phyloP scores from a whole-genome alignment of 306 rosid genomes.

The Prunus campanulata region DNA sequence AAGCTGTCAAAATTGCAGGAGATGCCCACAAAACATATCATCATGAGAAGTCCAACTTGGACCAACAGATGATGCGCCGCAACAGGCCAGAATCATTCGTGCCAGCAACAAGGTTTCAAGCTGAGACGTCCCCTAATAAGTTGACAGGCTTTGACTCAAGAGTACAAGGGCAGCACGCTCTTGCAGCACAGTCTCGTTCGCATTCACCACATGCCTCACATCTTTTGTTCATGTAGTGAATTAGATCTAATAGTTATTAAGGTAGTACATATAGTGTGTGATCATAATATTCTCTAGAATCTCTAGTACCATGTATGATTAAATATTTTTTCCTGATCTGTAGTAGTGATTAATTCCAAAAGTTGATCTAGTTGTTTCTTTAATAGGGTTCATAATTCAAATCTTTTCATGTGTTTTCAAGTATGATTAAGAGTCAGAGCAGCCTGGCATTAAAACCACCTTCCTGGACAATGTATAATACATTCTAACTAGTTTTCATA shows the following conservation, averaged over 20 bases:
- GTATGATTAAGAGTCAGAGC: background rate
- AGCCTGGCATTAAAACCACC: too few species aligned
- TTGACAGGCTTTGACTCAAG: conserved; percentile 39
- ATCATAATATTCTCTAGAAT: background rate
- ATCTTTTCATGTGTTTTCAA: too few species aligned
- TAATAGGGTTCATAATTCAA: too few species aligned
- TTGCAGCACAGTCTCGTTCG: conserved; percentile 41
- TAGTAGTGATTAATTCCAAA: conserved; percentile 1
- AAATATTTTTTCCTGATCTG: background rate
- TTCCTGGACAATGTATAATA: background rate
- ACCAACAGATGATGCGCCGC: conserved; percentile 6
- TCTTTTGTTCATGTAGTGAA: conserved; percentile 38
- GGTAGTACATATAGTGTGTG: background rate
- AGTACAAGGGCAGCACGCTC: conserved; percentile 38
- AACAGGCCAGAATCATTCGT: conserved; percentile 36
- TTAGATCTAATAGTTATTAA: background rate
- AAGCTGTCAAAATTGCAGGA: conserved; percentile 65
- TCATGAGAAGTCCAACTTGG: conserved; percentile 33
- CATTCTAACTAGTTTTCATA: background rate
- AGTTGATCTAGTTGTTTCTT: background rate
- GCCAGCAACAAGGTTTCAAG: conserved; percentile 43
- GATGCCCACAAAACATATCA: conserved; percentile 40
- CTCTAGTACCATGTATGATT: background rate
- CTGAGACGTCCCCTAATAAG: conserved; percentile 44
- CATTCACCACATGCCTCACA: conserved; percentile 53